Percentiles rank a stretch among this genome's conserved stretches.
Conservation (phyloP, 257 asterid genomes). For the Solanum ossicruentum region DNA sequence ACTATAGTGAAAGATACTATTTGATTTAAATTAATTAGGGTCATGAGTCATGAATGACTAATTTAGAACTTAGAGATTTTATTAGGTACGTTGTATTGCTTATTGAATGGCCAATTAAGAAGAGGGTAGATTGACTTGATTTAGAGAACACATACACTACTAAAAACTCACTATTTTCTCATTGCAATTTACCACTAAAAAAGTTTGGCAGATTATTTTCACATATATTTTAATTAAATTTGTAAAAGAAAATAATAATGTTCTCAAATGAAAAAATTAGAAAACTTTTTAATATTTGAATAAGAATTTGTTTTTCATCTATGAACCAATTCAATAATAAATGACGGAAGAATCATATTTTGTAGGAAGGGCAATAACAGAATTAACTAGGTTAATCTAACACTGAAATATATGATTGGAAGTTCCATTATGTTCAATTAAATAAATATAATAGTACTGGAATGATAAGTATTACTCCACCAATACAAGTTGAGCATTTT, state of each 20-base stretch:
- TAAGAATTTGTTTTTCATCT: no score
- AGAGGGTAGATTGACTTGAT: neutral
- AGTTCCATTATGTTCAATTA: neutral
- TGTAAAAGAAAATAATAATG: no score
- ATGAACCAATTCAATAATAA: no score
- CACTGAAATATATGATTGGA: neutral
- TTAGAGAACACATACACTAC: neutral
- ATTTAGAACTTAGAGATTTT: neutral
- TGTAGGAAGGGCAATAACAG: neutral
- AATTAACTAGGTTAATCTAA: neutral
- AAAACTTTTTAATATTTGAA: no score
- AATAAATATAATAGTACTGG: neutral
- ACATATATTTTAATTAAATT: no score
- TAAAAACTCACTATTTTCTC: no score
- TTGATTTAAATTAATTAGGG: no score
- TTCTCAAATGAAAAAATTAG: no score
- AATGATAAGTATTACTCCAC: neutral
- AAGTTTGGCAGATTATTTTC: no score
- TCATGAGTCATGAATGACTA: no score
- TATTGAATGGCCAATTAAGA: neutral
- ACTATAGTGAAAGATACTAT: neutral
- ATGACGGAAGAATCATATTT: no score
- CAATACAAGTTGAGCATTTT: neutral
- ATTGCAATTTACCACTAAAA: no score
- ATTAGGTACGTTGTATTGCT: neutral